phyloP scores from a whole-genome alignment of 106 monocot genomes.

The Allium cepa region DNA sequence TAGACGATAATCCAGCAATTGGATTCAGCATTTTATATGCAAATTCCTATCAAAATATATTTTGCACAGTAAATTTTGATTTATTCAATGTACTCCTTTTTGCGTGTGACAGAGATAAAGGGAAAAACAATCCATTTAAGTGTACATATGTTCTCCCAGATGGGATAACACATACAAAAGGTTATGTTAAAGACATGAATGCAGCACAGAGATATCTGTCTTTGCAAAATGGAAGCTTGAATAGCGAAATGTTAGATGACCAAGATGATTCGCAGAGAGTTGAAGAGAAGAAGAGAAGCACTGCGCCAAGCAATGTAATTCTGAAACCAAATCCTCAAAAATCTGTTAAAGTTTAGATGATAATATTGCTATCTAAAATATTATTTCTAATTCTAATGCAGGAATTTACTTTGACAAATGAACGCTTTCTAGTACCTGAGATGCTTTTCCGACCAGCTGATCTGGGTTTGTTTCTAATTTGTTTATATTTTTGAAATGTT shows the following conservation, averaged over 20 bases:
- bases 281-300: conserved; percentile 39
- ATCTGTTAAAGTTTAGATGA: not conserved
- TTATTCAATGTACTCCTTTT: too few relatives aligned
- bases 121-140: conserved; percentile 65
- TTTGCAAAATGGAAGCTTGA: conserved; percentile 19
- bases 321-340: not conserved
- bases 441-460: conserved; percentile 81
- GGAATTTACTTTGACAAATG: conserved; percentile 83
- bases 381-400: conserved; percentile 19
- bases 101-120: conserved; percentile 28
- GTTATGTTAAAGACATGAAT: conserved; percentile 70
- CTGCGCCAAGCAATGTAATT: conserved; percentile 63
- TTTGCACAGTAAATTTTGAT: too few relatives aligned
- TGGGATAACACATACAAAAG: conserved; percentile 74
- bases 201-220: conserved; percentile 66
- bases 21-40: too few relatives aligned
- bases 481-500: conserved; percentile 2
- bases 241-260: conserved; percentile 3
- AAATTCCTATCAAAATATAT: too few relatives aligned
- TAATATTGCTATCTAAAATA: conserved; percentile 1
- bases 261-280: conserved; percentile 24
- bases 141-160: conserved; percentile 97
- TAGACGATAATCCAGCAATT: too few relatives aligned
- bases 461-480: conserved; percentile 47
- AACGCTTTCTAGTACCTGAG: conserved; percentile 96